phyloP scores from a whole-genome alignment of 495 filamentous ascomycete genomes.

The Astrothelium macrocarpum region DNA sequence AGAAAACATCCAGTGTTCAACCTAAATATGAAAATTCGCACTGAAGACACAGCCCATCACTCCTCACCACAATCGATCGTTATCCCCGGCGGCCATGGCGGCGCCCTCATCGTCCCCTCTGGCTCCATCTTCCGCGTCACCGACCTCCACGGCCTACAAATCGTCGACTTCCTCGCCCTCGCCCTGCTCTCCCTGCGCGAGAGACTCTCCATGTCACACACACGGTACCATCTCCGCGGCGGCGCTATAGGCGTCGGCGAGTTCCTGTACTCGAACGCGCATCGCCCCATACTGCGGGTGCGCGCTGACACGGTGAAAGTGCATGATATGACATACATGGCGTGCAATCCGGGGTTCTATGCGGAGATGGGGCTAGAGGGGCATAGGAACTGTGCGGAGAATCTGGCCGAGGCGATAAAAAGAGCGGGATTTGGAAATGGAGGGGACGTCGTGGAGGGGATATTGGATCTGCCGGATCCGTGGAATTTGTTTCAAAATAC shows the following conservation, averaged over 20 bases:
- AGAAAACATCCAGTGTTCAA: too few relatives aligned
- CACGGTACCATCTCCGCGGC: conserved; percentile 31
- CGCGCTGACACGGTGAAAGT: conserved; percentile 27
- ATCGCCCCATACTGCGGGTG: conserved; percentile 27
- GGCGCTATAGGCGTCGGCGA: conserved; percentile 30
- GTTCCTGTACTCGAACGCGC: conserved; percentile 29
- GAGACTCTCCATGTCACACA: conserved; percentile 34
- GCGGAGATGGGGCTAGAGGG: conserved; percentile 22
- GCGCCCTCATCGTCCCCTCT: conserved; percentile 26
- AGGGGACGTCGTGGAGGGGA: not conserved
- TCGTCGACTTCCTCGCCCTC: conserved; percentile 35
- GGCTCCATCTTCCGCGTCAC: conserved; percentile 31
- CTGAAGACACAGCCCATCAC: not conserved
- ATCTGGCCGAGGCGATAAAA: conserved; percentile 32
- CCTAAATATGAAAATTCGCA: not conserved
- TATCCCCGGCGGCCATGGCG: conserved; percentile 21
- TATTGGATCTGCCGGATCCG: conserved; percentile 23
- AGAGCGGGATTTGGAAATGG: conserved; percentile 18
- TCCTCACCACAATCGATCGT: conserved; percentile 12
- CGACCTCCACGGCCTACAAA: conserved; percentile 33
- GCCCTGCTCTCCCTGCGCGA: conserved; percentile 18
- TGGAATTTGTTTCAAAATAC: conserved; percentile 36
- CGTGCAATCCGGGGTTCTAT: conserved; percentile 34
- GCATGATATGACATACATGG: conserved; percentile 38
- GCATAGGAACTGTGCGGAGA: conserved; percentile 31